Percentiles rank a stretch among this genome's conserved stretches.
phyloP scores from a whole-genome alignment of 257 asterid species.

The Coffea canephora region DNA sequence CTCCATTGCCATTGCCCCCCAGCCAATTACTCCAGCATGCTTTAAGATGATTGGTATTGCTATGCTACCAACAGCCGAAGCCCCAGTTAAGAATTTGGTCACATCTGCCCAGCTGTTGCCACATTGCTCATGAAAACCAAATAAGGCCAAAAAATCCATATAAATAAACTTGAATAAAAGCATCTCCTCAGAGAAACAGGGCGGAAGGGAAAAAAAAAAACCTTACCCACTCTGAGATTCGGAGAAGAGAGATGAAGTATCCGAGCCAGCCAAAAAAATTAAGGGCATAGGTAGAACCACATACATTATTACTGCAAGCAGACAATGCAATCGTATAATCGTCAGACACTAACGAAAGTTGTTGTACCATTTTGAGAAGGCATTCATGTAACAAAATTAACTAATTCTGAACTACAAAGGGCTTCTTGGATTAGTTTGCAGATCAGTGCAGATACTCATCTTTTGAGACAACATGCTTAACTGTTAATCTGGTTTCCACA shows the following conservation, averaged over 20 bases:
- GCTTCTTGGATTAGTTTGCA: neutral
- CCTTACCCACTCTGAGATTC: conserved; percentile 66
- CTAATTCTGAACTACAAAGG: neutral
- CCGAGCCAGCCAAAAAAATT: conserved; percentile 79
- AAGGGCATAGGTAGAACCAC: conserved; percentile 90
- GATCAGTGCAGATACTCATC: neutral
- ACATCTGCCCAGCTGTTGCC: too few species aligned
- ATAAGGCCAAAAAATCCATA: conserved; percentile 17
- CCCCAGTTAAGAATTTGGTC: too few species aligned
- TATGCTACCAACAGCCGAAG: too few species aligned
- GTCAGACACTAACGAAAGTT: neutral
- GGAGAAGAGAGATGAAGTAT: conserved; percentile 57
- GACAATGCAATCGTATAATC: conserved; percentile 11
- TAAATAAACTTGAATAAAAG: neutral
- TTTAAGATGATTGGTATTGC: too few species aligned
- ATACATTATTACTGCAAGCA: conserved; percentile 74
- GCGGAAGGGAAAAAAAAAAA: neutral
- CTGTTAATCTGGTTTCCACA: neutral
- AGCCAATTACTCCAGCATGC: too few species aligned
- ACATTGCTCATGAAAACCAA: neutral
- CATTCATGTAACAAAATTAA: neutral
- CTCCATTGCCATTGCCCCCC: too few species aligned
- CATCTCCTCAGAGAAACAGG: neutral
- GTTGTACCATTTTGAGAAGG: neutral
- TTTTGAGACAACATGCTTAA: neutral